Evolutionary conservation across 1,284 basidiomycete genomes (phyloP).

Genomic region (Boletus austroedulis): DNA sequence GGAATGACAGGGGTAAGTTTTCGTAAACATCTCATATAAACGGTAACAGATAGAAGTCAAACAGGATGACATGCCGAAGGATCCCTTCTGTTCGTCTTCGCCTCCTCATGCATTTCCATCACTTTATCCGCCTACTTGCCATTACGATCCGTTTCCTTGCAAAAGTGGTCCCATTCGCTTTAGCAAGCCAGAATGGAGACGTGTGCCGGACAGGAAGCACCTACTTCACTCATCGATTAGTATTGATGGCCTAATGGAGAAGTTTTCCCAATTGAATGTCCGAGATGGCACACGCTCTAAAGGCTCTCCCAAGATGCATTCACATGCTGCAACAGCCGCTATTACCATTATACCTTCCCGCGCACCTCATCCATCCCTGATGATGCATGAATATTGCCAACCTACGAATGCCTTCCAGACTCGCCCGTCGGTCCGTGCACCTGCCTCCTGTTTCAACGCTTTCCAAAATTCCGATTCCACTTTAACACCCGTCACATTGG

Average conservation of each 20-base stretch:
- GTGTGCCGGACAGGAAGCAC: background rate
- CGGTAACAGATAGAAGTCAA: too few relatives aligned
- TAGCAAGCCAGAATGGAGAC: constrained; percentile 12
- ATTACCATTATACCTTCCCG: too few relatives aligned
- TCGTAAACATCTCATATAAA: background rate
- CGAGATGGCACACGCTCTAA: constrained; percentile 6
- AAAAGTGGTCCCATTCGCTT: constrained; percentile 6
- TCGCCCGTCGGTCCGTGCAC: too few relatives aligned
- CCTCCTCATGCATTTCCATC: constrained; percentile 24
- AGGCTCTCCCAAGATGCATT: background rate
- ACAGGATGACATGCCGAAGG: background rate
- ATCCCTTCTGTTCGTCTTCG: constrained; percentile 1
- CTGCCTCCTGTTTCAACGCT: too few relatives aligned
- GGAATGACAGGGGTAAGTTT: background rate
- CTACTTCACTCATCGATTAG: background rate
- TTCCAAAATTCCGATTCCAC: too few relatives aligned
- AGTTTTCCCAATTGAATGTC: constrained; percentile 19
- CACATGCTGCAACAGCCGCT: too few relatives aligned
- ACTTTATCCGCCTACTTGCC: constrained; percentile 16
- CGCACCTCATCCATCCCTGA: too few relatives aligned
- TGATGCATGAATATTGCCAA: too few relatives aligned
- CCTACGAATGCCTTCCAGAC: too few relatives aligned
- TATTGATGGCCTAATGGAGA: constrained; percentile 15
- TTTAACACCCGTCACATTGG: too few relatives aligned
- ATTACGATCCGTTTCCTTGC: constrained; percentile 23